Evolutionary conservation across 2,329 filamentous ascomycete species (phyloP), one percentile per base, ranked within the genome.

Genomic region (Penicillium sp.): DNA sequence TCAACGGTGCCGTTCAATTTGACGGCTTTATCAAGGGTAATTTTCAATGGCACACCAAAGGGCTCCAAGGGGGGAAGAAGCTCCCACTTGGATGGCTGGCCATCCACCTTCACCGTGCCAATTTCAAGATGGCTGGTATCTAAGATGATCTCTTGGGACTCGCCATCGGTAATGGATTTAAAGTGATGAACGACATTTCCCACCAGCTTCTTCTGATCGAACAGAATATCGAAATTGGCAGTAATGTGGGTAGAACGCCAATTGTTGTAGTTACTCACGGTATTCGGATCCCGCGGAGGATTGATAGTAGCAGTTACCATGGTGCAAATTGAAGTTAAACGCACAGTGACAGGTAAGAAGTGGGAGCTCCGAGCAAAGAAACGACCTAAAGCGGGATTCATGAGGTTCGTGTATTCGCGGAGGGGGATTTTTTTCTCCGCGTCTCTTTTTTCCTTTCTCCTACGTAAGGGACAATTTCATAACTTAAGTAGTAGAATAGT

Each of bases 51-150:
- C 60, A 72, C 76, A 41, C 78, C 78, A 63, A 89, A 91, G 1
- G 91, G 90, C 64, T 89, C 89, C 23, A 82, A 72, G 35, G 87
- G 84, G 29, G 86, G 79, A 65, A 87, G 84, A 56, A 95, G 74
- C 62, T 85, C 81, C 86, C 89, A 97, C 58, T 85, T 79, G 19
- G 79, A 81, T 47, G 81, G 74, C 56, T 80, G 75, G 30, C 85
- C 85, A 74, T 90, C 81, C 59, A 96, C 79, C 59, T 82, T 85
- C 66, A 97, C 86, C 19, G 81, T 79, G 9, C 82, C 79, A 63
- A 99, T 84, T 49, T 89, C 81, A 40, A 99, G 79, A 72, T 86
- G 86, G 72, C 89, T 92, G n/a, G 90, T 90, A 76, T 99, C 94
- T 51, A 99, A 82, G 44, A 96, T 77, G 63, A 97, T 87, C 70